Evolutionary conservation across 306 rosid genomes (phyloP), one percentile per base, ranked within the genome.

Genomic region (Cyclanthera cordifolia): DNA sequence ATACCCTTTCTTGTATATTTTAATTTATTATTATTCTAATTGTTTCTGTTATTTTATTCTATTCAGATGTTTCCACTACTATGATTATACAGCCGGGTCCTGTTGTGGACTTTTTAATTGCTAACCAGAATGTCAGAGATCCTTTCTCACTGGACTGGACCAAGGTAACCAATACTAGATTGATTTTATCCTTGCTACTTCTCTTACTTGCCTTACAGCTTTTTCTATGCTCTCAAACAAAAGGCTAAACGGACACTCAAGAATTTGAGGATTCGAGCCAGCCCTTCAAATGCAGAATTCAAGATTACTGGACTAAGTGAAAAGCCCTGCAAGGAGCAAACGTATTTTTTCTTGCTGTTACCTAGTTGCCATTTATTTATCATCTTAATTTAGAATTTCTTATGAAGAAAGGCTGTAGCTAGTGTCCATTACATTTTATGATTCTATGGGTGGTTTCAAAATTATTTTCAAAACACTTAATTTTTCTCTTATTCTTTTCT

Each of bases 231-330:
- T 75, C 55, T 59, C 19, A n/a, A 3, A 67, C 4, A 53, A 65
- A 85, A 94, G 99, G 97, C 99, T 5, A 90, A 94, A 57, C 79
- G 96, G 30, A 79, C 81, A 0, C 84, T 94, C 0, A 94, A 90
- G 74, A 94, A 94, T 77, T 75, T 94, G 76, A 85, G 96, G 87
- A 80, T 94, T 25, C 84, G 67, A 71, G 76, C 84, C 0, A 88
- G 78, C 16, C 99, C 99, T 0, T 66, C 94, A 5, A 90, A 90
- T 76, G 73, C 65, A 1, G 99, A 90, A 54, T 94, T 70, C 75
- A 94, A 90, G 80, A 94, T 94, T 37, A 84, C 96, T 25, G 99
- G 99, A 8, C 72, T 94, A 43, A 90, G 97, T 14, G 99, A 94
- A 45, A 74, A 73, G 4, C 84, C 91, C 0, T 94, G 99, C 88